A percentile compares a stretch with the other conserved stretches of the same genome.
phyloP scores from a whole-genome alignment of 2,329 filamentous ascomycete genomes.

The Talaromyces sp. region DNA sequence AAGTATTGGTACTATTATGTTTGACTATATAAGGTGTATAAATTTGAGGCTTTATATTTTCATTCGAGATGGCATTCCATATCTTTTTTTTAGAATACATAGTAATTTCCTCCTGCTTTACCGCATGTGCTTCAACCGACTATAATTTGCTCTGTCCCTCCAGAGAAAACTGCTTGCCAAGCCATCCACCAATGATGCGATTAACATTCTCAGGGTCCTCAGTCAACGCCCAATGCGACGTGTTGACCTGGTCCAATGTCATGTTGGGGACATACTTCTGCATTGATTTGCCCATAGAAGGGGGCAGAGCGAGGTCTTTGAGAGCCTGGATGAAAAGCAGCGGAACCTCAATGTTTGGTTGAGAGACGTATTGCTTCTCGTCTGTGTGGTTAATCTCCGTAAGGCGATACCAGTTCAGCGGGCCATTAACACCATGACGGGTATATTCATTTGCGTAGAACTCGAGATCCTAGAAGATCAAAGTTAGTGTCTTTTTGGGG shows the following conservation, averaged over 20 bases:
- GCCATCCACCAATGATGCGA: slow-evolving; percentile 61
- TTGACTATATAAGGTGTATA: too few species aligned
- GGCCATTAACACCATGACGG: slow-evolving; percentile 70
- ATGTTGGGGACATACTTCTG: slow-evolving; percentile 61
- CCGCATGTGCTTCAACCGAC: background rate
- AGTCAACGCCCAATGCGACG: slow-evolving; percentile 78
- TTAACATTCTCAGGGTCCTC: slow-evolving; percentile 71
- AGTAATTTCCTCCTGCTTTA: background rate
- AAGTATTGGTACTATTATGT: too few species aligned
- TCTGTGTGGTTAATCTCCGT: slow-evolving; percentile 70
- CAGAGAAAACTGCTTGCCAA: slow-evolving; percentile 50
- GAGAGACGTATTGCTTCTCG: slow-evolving; percentile 47
- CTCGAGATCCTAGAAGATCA: slow-evolving; percentile 56
- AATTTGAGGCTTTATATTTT: too few species aligned
- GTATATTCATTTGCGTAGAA: slow-evolving; percentile 71
- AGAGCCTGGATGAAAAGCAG: slow-evolving; percentile 71
- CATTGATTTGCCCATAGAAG: slow-evolving; percentile 69
- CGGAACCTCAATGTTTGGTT: slow-evolving; percentile 53
- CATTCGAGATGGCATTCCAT: background rate
- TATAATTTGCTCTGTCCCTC: slow-evolving; percentile 43
- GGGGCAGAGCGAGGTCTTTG: slow-evolving; percentile 67
- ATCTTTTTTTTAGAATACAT: background rate
- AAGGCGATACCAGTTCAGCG: slow-evolving; percentile 84
- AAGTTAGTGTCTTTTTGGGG: background rate
- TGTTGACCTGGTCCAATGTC: slow-evolving; percentile 61